These are phyloP conservation scores for Neolentinus lepideus DNA, from an alignment of 1,284 basidiomycete genomes.

Conservation along the genomic window DNA sequence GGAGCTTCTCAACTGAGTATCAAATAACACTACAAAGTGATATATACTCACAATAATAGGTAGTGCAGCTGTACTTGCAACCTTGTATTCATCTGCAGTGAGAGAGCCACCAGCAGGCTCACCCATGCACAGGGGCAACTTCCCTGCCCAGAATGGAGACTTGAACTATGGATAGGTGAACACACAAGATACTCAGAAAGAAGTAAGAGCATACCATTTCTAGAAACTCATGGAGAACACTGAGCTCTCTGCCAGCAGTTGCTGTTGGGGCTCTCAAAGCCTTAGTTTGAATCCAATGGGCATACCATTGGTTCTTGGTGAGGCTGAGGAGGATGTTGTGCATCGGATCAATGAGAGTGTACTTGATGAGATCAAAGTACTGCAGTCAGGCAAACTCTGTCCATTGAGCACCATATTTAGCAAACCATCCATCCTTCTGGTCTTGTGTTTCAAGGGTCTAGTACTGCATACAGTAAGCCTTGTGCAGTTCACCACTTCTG, in stretches of 20 bases:
- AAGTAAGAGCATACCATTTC: no score
- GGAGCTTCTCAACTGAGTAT: no score
- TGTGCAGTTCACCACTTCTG: no score
- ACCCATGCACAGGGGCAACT: constrained; percentile 5
- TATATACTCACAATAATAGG: no score
- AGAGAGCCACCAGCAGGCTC: constrained; percentile 11
- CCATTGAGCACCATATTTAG: constrained; percentile 23
- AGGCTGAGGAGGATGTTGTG: constrained; percentile 27
- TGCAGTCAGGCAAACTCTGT: constrained; percentile 27
- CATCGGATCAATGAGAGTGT: constrained; percentile 27
- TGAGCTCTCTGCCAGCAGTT: no score
- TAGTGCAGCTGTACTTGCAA: constrained; percentile 1
- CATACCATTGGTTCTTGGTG: constrained; percentile 17
- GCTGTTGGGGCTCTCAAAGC: no score
- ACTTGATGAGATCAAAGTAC: constrained; percentile 27
- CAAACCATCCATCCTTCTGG: not conserved
- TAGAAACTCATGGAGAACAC: no score
- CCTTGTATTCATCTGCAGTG: constrained; percentile 12
- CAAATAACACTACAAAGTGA: no score
- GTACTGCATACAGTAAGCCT: no score
- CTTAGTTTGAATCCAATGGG: no score
- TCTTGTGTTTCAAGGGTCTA: no score
- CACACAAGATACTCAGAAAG: no score
- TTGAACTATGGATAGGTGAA: constrained; percentile 7
- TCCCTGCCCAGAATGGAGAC: constrained; percentile 8